Base-by-base conservation (phyloP, 441 rosid genomes). In the Gossypium lobatum region DNA sequence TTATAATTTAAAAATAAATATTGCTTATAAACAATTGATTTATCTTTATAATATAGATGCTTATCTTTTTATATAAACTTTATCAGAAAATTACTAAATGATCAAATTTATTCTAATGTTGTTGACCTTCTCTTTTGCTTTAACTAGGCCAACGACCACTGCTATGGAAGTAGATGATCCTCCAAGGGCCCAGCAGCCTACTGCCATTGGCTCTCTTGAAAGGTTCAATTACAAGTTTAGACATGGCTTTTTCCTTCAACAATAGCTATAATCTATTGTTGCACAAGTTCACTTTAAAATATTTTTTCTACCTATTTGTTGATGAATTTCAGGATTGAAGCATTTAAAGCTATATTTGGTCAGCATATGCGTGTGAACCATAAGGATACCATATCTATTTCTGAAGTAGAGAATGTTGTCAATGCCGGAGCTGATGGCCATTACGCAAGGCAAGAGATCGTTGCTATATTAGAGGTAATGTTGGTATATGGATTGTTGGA, bases 101-200 rank as follows among this genome's bases (percentile, higher is more conserved):
- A 20, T 20, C 20, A 20, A 20, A 20, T 20, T 20, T 20, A 20
- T 20, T 20, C 20, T 20, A 20, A 20, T 20, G 20, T 20, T 20
- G 20, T 20, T 20, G 20, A 70, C 66, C 7, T 62, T 31, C 20
- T 52, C 14, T 23, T 57, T 59, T 8, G 74, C 64, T 81, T 28
- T 59, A 72, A 6, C 73, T 54, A 69, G 91, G 97, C 39, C 76
- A 85, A 68, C 20, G 20, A 20, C 20, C 20, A 75, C 83, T 10
- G 73, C 77, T 73, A 95, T 95, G 99, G 98, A 93, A 26, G 88
- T 88, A 34, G 99, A 95, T 45, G 93, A 85, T 25, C 75, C 84
- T 80, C 87, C 94, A 7, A 64, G 77, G 1, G 91, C 72, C 55
- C 86, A 86, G 77, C 76, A 82, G 48, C 75, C 80, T 67, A 74